Evolutionary conservation across 495 filamentous ascomycete genomes (phyloP).

Genomic region (Pyrenopolyporus hunteri): DNA sequence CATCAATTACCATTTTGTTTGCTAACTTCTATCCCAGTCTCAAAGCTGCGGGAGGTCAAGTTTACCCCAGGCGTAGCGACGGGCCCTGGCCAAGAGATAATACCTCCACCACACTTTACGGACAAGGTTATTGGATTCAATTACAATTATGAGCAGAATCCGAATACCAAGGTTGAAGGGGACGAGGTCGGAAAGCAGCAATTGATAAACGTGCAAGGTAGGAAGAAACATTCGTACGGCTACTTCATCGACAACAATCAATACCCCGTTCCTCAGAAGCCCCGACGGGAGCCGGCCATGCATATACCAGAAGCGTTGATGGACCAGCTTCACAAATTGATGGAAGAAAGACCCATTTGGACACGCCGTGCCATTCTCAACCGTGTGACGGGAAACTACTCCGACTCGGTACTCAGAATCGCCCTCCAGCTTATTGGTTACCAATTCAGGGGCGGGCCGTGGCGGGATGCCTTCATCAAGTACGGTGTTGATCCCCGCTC

Average conservation of each 20-base stretch:
- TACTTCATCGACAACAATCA: conserved; percentile 68
- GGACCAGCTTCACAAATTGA: conserved; percentile 60
- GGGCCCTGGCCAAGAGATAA: conserved; percentile 66
- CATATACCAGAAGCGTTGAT: conserved; percentile 63
- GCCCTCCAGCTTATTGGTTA: conserved; percentile 82
- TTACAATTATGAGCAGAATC: conserved; percentile 64
- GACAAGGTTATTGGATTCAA: conserved; percentile 71
- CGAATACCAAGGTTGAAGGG: conserved; percentile 51
- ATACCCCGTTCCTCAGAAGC: conserved; percentile 47
- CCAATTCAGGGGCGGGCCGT: conserved; percentile 87
- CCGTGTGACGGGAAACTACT: conserved; percentile 57
- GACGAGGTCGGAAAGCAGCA: conserved; percentile 29
- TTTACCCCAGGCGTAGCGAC: conserved; percentile 68
- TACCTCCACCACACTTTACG: conserved; percentile 79
- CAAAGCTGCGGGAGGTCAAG: conserved; percentile 75
- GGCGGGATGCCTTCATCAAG: conserved; percentile 81
- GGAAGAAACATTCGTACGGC: conserved; percentile 56
- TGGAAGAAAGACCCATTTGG: conserved; percentile 81
- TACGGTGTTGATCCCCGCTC: conserved; percentile 85
- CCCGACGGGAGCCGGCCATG: conserved; percentile 47
- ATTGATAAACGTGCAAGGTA: conserved; percentile 42
- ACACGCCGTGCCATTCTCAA: conserved; percentile 81
- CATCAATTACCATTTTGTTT: neutral
- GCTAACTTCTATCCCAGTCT: conserved; percentile 50
- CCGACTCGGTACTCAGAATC: conserved; percentile 58